phyloP scores from a whole-genome alignment of 2,329 filamentous ascomycete species.

The Penicillium sp. region DNA sequence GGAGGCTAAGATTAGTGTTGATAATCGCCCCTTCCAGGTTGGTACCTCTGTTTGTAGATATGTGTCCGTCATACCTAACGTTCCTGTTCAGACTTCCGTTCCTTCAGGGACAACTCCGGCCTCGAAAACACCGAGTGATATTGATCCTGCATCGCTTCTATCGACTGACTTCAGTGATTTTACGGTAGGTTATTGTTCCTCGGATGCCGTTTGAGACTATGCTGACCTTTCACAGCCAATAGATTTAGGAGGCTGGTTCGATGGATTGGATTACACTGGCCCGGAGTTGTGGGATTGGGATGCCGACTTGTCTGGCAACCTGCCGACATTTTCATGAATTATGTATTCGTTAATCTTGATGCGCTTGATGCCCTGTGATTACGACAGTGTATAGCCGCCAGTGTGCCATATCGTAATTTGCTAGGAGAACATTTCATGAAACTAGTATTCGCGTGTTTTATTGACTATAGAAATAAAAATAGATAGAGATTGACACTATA shows the following conservation, averaged over 20 bases:
- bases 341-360: neutral
- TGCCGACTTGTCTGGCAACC: conserved; percentile 18
- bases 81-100: conserved; percentile 11
- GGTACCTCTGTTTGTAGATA: neutral
- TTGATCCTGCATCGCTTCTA: conserved; percentile 25
- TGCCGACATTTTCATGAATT: conserved; percentile 11
- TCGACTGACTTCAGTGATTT: conserved; percentile 21
- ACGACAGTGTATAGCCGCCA: too few relatives aligned
- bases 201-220: neutral
- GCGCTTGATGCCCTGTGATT: neutral
- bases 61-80: conserved; percentile 5
- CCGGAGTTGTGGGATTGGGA: conserved; percentile 32
- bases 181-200: conserved; percentile 18
- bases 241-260: conserved; percentile 31
- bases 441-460: too few relatives aligned
- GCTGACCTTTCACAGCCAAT: conserved; percentile 23
- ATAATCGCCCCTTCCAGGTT: conserved; percentile 18
- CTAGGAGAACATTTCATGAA: too few relatives aligned
- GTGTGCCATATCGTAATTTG: too few relatives aligned
- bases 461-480: too few relatives aligned
- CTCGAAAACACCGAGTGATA: conserved; percentile 17
- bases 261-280: conserved; percentile 23
- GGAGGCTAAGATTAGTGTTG: conserved; percentile 16
- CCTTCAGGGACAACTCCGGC: conserved; percentile 12
- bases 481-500: too few relatives aligned